Percentiles rank a stretch among this genome's conserved stretches.
Evolutionary conservation across 768 basidiomycete species (phyloP).

Genomic region (Peribolospora baueri): DNA sequence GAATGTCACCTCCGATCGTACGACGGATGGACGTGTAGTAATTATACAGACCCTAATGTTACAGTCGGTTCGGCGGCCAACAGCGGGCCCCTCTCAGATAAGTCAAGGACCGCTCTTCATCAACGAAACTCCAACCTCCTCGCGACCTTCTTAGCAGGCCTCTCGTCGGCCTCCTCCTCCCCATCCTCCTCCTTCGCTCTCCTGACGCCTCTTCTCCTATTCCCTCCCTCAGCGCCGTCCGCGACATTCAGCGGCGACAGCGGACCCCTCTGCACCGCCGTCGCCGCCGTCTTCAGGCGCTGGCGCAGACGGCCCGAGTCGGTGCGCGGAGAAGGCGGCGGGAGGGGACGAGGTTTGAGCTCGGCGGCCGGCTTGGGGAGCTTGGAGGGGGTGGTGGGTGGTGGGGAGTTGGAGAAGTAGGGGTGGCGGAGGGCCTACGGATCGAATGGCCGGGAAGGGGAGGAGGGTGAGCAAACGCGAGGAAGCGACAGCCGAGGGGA

Average conservation of each 20-base stretch:
- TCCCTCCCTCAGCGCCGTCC: neutral
- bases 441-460: neutral
- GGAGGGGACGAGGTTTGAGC: conserved; percentile 28
- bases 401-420: conserved; percentile 35
- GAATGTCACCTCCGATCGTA: too few species aligned
- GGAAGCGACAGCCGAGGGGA: neutral
- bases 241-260: too few species aligned
- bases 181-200: neutral
- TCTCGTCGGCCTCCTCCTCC: conserved; percentile 3
- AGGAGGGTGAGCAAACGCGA: neutral
- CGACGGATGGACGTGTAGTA: too few species aligned
- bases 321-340: conserved; percentile 11
- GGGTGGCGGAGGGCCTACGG: conserved; percentile 55
- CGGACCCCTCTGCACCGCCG: too few species aligned
- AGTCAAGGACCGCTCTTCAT: too few species aligned
- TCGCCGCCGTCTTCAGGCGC: conserved; percentile 4
- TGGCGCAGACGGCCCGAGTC: too few species aligned
- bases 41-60: too few species aligned
- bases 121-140: conserved; percentile 6
- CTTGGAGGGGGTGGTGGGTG: conserved; percentile 61
- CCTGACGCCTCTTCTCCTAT: neutral
- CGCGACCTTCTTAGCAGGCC: conserved; percentile 9
- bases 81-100: too few species aligned
- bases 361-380: conserved; percentile 42
- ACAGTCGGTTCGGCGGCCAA: too few species aligned